Conservation (phyloP, 139 green algal species). For the Micractinium sp. region DNA sequence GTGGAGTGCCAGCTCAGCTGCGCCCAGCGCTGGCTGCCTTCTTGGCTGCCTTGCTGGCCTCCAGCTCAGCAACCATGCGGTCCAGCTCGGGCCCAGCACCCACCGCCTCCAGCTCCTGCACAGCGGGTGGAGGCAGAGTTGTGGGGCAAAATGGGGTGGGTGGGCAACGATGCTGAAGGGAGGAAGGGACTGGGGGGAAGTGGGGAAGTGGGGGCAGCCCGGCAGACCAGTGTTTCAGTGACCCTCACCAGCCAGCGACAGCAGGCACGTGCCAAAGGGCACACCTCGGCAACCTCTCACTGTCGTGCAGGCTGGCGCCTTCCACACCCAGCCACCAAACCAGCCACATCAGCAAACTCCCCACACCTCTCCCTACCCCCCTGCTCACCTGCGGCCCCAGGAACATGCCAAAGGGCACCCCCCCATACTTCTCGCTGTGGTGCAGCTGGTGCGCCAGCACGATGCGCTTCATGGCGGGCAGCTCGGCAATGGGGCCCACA, state of each 20-base stretch:
- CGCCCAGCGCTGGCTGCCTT: background rate
- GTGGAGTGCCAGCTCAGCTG: background rate
- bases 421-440: constrained; percentile 93
- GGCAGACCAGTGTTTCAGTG: background rate
- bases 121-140: no score
- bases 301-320: background rate
- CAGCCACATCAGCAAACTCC: background rate
- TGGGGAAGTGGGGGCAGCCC: background rate
- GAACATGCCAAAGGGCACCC: constrained; percentile 96
- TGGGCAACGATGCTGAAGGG: background rate
- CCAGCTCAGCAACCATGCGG: constrained; percentile 54
- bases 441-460: constrained; percentile 94
- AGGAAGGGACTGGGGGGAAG: background rate
- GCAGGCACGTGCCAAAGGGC: background rate
- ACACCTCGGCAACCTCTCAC: no score
- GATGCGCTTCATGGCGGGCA: constrained; percentile 89
- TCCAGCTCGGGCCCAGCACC: constrained; percentile 39
- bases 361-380: background rate
- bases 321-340: background rate
- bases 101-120: constrained; percentile 44
- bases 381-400: constrained; percentile 77
- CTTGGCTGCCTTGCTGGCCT: constrained; percentile 20
- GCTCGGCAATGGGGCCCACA: constrained; percentile 86
- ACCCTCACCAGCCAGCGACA: background rate
- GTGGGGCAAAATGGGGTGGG: background rate